Evolutionary conservation across 306 rosid species (phyloP), one percentile per base, ranked within the genome.

Genomic region (Potentilla sterilis): DNA sequence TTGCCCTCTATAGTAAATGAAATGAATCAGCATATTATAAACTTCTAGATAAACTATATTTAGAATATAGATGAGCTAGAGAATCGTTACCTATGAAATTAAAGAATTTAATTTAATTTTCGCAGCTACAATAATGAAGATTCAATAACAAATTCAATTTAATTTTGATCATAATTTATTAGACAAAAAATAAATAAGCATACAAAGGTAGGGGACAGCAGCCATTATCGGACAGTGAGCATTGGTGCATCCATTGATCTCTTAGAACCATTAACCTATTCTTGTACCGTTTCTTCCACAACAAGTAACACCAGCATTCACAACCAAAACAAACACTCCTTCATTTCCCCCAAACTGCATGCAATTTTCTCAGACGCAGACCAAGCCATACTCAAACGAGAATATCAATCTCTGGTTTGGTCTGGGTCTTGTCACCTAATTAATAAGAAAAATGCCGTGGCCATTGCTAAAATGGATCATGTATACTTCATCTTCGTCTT

Each of bases 391-490:
- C 42, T 38, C 47, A 63, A 62, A 28, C 19, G 38, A 59, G 19
- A 28, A 34, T 37, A 63, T 63, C 68, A 63, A 63, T 63, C 68
- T 35, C 68, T 35, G 68, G 70, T 61, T 74, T 61, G 77, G 70
- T 61, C 77, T 61, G 77, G 46, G 22, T 67, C 71, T 44, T 67
- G 15, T 42, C 24, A 67, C 14, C 15, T 65, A 38, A 65, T 40
- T n/a, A 32, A 6, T 16, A 37, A 28, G 6, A 48, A 70, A 71
- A 57, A 77, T 81, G 85, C 55, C 78, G 5, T 77, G 78, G 85
- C 85, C 85, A 4, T 15, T 81, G 32, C 78, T 81, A 19, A 72
- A 73, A 28, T 81, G 85, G 85, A 63, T 81, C 28, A 14, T 77
- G 47, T 48, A 73, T 10, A 73, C 85, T 49, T 80, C 80, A 0